Evolutionary conservation across 2,329 filamentous ascomycete species (phyloP), one percentile per base, ranked within the genome.

Genomic region (Byssothecium circinans): DNA sequence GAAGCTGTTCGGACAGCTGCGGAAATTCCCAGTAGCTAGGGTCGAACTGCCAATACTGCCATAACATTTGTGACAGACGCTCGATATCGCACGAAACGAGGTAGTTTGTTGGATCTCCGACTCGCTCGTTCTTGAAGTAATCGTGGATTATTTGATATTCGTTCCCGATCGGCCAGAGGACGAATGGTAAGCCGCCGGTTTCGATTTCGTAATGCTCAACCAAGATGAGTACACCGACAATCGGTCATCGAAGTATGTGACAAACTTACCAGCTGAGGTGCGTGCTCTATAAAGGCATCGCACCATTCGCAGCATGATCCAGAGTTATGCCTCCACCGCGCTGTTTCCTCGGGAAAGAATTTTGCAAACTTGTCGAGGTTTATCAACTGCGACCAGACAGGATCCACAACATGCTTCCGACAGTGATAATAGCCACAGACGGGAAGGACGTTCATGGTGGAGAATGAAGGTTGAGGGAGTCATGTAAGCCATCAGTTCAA

Each of bases 301-400:
- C 51, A 54, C 38, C 40, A 49, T 30, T 52, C 52, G 42, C 52
- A 54, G 27, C 52, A 54, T 8, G 52, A 42, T 14, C 22, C 18
- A 18, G 35, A 40, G 7, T 36, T 12, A 39, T 51, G 42, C 10
- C 5, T 25, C 41, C 52, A 49, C 1, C 52, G 44, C 8, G 44
- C 42, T 18, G 27, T 34, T 34, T 34, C 6, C 17, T 34, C 6
- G 14, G 32, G 32, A n/a, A n/a, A n/a, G 32, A 34, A 6, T 18
- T n/a, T 5, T 34, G 32, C 32, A 34, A 34, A 18, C 12, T n/a
- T n/a, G 17, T 34, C 17, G 6, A 34, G 17, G 14, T 34, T 12
- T n/a, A 34, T 34, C 32, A n/a, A n/a, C 32, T n/a, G 17, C 14
- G 32, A n/a, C 32, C 14, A 18, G 5, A 34, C 17, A 5, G 12